A percentile compares a stretch with the other conserved stretches of the same genome.
phyloP scores from a whole-genome alignment of 176 grass and related monocot genomes.

The Poa pratensis region DNA sequence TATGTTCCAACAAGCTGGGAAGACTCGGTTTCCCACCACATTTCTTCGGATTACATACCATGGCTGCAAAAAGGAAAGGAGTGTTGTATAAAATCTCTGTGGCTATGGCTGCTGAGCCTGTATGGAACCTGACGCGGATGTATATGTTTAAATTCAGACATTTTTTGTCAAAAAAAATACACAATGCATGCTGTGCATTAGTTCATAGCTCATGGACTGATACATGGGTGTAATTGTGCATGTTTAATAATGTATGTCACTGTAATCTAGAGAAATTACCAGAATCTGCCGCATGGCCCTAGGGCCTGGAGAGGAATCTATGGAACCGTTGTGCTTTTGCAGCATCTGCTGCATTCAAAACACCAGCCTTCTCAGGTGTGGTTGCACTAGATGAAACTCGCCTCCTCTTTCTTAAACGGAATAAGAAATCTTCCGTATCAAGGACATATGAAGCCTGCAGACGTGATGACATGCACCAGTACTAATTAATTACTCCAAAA shows the following conservation, averaged over 20 bases:
- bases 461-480: background rate
- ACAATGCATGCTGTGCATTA: too few species aligned
- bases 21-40: background rate
- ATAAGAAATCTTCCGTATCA: constrained; percentile 79
- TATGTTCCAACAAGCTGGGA: background rate
- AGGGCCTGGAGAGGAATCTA: constrained; percentile 41
- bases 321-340: constrained; percentile 46
- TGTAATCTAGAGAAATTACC: constrained; percentile 29
- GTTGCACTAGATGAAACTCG: constrained; percentile 39
- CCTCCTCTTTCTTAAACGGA: constrained; percentile 53
- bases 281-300: constrained; percentile 32
- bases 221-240: too few species aligned
- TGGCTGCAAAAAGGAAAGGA: constrained; percentile 8
- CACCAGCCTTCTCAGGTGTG: background rate
- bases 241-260: too few species aligned
- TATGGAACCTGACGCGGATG: too few species aligned
- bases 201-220: too few species aligned
- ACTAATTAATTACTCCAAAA: constrained; percentile 1
- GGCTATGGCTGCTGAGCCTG: too few species aligned
- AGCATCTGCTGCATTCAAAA: constrained; percentile 6
- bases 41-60: constrained; percentile 19
- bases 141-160: too few species aligned
- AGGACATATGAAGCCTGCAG: constrained; percentile 68
- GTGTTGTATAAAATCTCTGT: background rate
- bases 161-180: too few species aligned